Base-by-base conservation (phyloP, 2,329 filamentous ascomycete genomes). In the Fusarium mangiferae region DNA sequence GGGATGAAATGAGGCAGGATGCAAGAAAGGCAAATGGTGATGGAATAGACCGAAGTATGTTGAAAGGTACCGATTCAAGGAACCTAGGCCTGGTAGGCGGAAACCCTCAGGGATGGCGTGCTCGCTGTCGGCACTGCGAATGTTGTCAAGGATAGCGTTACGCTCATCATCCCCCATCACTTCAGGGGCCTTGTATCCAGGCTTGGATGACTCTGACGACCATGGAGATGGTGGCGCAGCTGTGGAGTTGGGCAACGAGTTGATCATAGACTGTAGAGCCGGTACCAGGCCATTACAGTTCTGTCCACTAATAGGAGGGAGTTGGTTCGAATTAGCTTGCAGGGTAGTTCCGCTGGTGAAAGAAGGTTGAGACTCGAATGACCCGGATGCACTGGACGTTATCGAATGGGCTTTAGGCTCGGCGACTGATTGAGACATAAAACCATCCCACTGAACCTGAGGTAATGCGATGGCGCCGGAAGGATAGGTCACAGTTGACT, bases 1-100 rank as follows among this genome's bases (percentile, higher is more conserved):
- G 7, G 95, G 94, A 73, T 91, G 90, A 84, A 98, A 98, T 0
- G 96, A 97, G 22, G 94, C 90, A 49, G 96, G 95, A 80, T 99
- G 96, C 81, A 99, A 84, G 85, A 99, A 98, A 3, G 96, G 96
- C 80, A 98, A 85, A 80, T 99, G 96, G 79, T 98, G 96, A 81
- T 99, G 96, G 84, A 98, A 99, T 78, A 98, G 87, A 81, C 94
- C 95, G 83, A 98, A 99, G 87, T 98, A 99, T 4, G 96, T 98
- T 68, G 95, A 94, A 72, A 99, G 86, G 82, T 98, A 98, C 72
- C 95, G 91, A 84, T 99, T 98, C 81, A 98, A 85, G 6, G 94
- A 93, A 41, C 91, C 88, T 41, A 95, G 88, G 75, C 89, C 92
- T 11, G 96, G 96, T 51, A 98, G 89, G 74, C 94, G 93, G 87